Percentiles rank a stretch among this genome's conserved stretches.
These are phyloP conservation scores for Jatropha multifida DNA, from an alignment of 441 rosid species.

Conservation along the genomic window DNA sequence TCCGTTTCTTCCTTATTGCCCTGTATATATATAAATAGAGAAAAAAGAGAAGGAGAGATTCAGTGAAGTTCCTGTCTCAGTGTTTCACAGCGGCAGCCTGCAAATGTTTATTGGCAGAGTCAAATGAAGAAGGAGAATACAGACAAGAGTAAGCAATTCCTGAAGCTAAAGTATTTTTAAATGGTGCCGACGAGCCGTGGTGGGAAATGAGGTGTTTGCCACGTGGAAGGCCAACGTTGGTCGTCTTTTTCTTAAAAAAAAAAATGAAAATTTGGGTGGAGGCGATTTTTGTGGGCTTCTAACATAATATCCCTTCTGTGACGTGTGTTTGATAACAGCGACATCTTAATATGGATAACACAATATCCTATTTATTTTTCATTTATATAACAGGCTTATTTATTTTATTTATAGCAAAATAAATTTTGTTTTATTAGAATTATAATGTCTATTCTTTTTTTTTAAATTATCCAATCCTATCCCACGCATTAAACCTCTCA, in stretches of 20 bases:
- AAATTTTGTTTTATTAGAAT: no score
- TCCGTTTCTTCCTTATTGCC: not conserved
- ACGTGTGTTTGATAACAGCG: not conserved
- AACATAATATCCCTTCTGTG: no score
- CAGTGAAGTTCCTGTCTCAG: not conserved
- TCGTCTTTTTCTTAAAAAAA: no score
- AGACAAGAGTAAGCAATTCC: slow-evolving; percentile 25
- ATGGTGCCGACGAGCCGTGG: not conserved
- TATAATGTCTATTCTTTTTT: no score
- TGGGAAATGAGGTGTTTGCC: slow-evolving; percentile 12
- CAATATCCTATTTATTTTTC: no score
- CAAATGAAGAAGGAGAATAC: slow-evolving; percentile 7
- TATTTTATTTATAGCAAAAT: no score
- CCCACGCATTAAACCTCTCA: no score
- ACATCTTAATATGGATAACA: not conserved
- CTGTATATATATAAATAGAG: not conserved
- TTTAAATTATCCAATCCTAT: no score
- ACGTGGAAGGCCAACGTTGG: slow-evolving; percentile 23
- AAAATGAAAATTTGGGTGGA: slow-evolving; percentile 1
- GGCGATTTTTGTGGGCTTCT: not conserved
- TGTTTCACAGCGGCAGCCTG: not conserved
- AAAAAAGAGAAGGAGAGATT: not conserved
- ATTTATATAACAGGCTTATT: no score
- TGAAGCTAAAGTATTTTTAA: not conserved
- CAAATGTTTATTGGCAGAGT: not conserved